A percentile compares a stretch with the other conserved stretches of the same genome.
Conservation (phyloP, 2,329 filamentous ascomycete species). For the Fusarium verticillioides region DNA sequence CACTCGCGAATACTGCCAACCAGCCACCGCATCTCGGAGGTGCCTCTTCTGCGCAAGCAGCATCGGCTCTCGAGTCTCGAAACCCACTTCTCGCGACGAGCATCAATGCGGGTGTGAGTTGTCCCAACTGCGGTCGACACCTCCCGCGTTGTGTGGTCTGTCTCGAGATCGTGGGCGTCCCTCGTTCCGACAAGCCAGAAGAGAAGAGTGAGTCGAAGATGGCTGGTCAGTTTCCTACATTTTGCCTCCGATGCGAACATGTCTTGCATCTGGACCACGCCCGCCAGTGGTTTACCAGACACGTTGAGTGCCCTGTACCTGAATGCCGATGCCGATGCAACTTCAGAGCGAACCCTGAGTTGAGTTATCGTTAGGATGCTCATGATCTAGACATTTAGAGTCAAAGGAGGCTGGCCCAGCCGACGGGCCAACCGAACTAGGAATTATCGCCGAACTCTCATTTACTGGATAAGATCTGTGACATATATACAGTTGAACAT, state of each 20-base stretch:
- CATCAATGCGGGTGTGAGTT: conserved; percentile 70
- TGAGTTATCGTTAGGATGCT: conserved; percentile 58
- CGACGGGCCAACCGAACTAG: background rate
- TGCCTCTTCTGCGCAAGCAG: conserved; percentile 24
- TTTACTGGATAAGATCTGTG: background rate
- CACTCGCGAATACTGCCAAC: conserved; percentile 54
- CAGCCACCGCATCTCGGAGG: conserved; percentile 23
- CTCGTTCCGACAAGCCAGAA: conserved; percentile 68
- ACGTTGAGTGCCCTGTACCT: conserved; percentile 74
- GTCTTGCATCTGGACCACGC: conserved; percentile 75
- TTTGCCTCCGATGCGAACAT: conserved; percentile 75
- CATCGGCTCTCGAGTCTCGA: conserved; percentile 51
- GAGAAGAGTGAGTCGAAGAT: conserved; percentile 60
- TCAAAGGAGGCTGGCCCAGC: background rate
- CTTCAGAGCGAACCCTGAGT: conserved; percentile 68
- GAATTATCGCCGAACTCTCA: background rate
- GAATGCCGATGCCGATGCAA: conserved; percentile 75
- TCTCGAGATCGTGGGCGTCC: conserved; percentile 72
- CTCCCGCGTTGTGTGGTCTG: conserved; percentile 75
- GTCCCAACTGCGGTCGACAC: conserved; percentile 73
- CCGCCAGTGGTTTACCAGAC: conserved; percentile 72
- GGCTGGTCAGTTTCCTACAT: conserved; percentile 72
- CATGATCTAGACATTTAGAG: background rate
- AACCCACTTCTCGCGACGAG: conserved; percentile 69
- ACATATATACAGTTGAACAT: conserved; percentile 17